A percentile compares a stretch with the other conserved stretches of the same genome.
phyloP scores from a whole-genome alignment of 2,329 filamentous ascomycete species.

The Monosporascus sp. region DNA sequence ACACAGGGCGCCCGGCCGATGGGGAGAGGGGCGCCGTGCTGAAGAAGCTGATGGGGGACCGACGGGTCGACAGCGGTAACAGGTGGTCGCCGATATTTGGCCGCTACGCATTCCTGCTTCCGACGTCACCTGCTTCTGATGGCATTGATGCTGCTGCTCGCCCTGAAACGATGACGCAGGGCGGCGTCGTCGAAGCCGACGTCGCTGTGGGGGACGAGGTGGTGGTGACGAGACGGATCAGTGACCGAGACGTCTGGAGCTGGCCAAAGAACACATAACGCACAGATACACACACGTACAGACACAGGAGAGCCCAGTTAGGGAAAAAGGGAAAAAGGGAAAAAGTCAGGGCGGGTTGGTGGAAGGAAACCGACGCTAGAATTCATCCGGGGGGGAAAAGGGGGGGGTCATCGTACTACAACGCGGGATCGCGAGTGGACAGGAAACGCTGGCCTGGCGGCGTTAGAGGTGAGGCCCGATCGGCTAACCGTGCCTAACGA shows the following conservation, averaged over 20 bases:
- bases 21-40: constrained; percentile 56
- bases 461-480: neutral
- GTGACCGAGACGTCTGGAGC: constrained; percentile 48
- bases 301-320: neutral
- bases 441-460: neutral
- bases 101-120: constrained; percentile 58
- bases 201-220: constrained; percentile 54
- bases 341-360: too few species aligned
- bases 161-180: constrained; percentile 35
- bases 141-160: constrained; percentile 30
- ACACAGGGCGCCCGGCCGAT: constrained; percentile 52
- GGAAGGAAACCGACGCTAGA: too few species aligned
- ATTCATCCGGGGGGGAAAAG: too few species aligned
- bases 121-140: constrained; percentile 15
- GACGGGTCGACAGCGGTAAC: constrained; percentile 62
- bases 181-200: constrained; percentile 2
- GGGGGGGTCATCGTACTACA: too few species aligned
- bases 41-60: constrained; percentile 65
- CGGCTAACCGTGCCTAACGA: neutral
- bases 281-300: neutral
- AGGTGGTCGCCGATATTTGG: constrained; percentile 69
- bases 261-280: constrained; percentile 32
- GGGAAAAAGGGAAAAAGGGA: too few species aligned
- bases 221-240: constrained; percentile 41
- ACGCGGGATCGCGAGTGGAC: too few species aligned